Conservation (phyloP, 2,329 filamentous ascomycete genomes). For the Colletotrichum sp. region DNA sequence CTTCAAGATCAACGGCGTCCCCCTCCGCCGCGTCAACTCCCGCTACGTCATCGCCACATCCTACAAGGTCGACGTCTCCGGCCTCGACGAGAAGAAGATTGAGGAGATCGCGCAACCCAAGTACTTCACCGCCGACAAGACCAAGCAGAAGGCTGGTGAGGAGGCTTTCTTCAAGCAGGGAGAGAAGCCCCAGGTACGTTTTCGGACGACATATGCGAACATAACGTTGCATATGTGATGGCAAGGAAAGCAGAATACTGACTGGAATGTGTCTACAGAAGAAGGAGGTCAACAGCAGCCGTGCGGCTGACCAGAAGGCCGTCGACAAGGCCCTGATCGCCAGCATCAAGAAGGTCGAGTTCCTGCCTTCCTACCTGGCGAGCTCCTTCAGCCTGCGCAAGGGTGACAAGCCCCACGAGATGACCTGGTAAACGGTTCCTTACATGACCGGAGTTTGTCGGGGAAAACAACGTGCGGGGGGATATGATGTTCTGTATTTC, state of each 20-base stretch:
- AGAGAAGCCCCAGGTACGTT: conserved; percentile 92
- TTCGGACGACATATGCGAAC: neutral
- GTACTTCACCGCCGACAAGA: conserved; percentile 98
- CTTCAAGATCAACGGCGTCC: conserved; percentile 99
- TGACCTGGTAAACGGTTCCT: conserved; percentile 83
- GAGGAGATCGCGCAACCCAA: conserved; percentile 75
- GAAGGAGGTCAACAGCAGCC: conserved; percentile 92
- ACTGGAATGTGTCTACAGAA: conserved; percentile 65
- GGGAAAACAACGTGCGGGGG: neutral
- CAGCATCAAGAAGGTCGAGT: conserved; percentile 97
- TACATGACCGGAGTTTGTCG: neutral
- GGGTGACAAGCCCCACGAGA: conserved; percentile 99
- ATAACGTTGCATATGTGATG: neutral
- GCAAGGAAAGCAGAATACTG: conserved; percentile 22
- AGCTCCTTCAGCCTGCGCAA: conserved; percentile 98
- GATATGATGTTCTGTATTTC: conserved; percentile 1
- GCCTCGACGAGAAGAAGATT: conserved; percentile 90
- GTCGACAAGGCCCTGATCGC: conserved; percentile 95
- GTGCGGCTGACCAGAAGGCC: conserved; percentile 97
- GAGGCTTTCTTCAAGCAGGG: conserved; percentile 99
- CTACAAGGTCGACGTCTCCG: conserved; percentile 81
- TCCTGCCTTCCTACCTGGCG: conserved; percentile 91
- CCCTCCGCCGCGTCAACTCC: conserved; percentile 91
- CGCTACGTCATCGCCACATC: conserved; percentile 93
- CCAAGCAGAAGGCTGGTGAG: conserved; percentile 93